phyloP scores from a whole-genome alignment of 1,284 basidiomycete genomes.

The Ceraceosorus guamensis region DNA sequence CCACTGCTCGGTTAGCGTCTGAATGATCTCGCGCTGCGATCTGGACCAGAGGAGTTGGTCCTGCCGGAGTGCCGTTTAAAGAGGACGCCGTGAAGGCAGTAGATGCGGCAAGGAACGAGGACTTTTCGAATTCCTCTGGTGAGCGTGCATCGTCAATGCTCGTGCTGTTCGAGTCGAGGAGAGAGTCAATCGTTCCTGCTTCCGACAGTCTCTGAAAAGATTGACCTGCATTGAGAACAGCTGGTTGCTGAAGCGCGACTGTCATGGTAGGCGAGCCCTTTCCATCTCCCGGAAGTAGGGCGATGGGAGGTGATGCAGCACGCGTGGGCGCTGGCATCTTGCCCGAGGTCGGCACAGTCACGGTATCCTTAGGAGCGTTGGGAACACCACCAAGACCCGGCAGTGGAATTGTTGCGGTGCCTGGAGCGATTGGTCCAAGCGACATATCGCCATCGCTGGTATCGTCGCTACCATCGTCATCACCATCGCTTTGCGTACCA shows the following conservation, averaged over 20 bases:
- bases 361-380: no score
- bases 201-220: no score
- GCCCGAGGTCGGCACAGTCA: no score
- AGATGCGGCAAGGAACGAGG: no score
- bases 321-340: not conserved
- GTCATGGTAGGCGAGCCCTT: not conserved
- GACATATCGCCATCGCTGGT: not conserved
- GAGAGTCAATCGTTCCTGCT: not conserved
- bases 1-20: not conserved
- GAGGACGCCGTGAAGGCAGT: no score
- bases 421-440: not conserved
- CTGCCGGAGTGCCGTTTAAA: no score
- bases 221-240: no score
- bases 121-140: no score
- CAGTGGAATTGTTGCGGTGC: not conserved
- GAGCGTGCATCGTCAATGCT: not conserved
- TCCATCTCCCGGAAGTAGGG: not conserved
- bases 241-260: not conserved
- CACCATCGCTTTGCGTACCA: not conserved
- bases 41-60: not conserved
- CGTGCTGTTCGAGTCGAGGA: not conserved
- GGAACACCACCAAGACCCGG: not conserved
- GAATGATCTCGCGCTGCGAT: not conserved
- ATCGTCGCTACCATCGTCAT: not conserved
- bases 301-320: not conserved